Evolutionary conservation across 352 stramenopile genomes (phyloP), one percentile per base, ranked within the genome.

Genomic region (Pythium dissimile): DNA sequence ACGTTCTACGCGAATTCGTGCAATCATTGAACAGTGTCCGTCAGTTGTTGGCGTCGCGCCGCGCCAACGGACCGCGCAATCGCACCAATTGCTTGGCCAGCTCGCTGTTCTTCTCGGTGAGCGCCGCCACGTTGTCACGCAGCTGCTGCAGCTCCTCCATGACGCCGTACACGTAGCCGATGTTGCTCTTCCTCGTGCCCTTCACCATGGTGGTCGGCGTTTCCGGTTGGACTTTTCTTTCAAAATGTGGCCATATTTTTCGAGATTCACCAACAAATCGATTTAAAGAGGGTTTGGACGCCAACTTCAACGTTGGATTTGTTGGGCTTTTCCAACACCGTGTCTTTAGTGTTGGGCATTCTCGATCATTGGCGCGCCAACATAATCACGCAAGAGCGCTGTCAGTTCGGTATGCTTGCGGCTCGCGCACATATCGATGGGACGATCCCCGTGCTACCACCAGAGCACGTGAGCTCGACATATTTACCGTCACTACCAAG

Each of bases 131-230:
- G 38, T 85, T 70, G 15, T 71, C 66, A 27, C 79, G 75, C 23
- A 91, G 52, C 48, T 72, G 67, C 42, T 84, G 67, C 45, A 86
- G 51, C 61, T 91, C 81, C 43, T 87, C 71, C 60, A 88, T 78
- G 48, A 86, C 64, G 55, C 75, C 62, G 46, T 86, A 81, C 37
- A 82, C 66, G 41, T 76, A 80, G 23, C 71, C 67, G 31, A 69
- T 62, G 62, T 72, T 80, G 44, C 50, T 53, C 42, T 61, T 73
- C 41, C 51, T 53, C 24, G 23, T 35, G 30, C 49, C 39, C 59
- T 59, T 67, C 46, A 57, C 61, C 53, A 68, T 68, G n/a, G n/a
- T n/a, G n/a, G n/a, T n/a, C n/a, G n/a, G n/a, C n/a, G 27, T 45
- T 59, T 27, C 23, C 37, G 18, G 37, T 51, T 41, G 9, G 10